phyloP scores from a whole-genome alignment of 192 early-diverging fungal genomes.

The Coemansia sp. region DNA sequence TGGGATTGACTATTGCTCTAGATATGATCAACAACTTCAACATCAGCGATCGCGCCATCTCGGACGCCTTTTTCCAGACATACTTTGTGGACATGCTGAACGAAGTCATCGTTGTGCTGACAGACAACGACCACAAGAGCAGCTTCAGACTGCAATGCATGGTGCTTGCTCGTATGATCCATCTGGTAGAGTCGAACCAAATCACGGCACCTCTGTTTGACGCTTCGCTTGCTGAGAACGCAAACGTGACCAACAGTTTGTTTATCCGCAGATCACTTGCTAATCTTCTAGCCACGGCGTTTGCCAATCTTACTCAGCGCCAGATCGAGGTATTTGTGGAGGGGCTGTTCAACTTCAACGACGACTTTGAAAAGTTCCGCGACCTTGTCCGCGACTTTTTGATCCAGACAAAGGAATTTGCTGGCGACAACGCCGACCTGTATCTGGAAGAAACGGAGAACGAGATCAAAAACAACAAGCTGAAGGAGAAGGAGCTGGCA shows the following conservation, averaged over 20 bases:
- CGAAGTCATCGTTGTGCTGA: slow-evolving; percentile 96
- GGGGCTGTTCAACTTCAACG: slow-evolving; percentile 84
- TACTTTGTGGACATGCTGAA: slow-evolving; percentile 92
- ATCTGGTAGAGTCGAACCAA: slow-evolving; percentile 76
- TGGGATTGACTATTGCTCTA: slow-evolving; percentile 82
- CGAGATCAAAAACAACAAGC: slow-evolving; percentile 75
- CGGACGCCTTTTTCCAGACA: slow-evolving; percentile 87
- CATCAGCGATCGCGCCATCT: slow-evolving; percentile 68
- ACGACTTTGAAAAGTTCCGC: slow-evolving; percentile 86
- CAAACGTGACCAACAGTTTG: slow-evolving; percentile 75
- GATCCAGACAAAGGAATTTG: slow-evolving; percentile 93
- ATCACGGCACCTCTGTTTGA: slow-evolving; percentile 90
- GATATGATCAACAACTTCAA: slow-evolving; percentile 90
- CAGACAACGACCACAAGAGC: slow-evolving; percentile 96
- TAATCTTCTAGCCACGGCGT: slow-evolving; percentile 81
- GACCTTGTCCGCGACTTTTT: slow-evolving; percentile 94
- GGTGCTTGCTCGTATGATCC: slow-evolving; percentile 90
- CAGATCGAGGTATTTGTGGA: slow-evolving; percentile 88
- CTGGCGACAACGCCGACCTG: slow-evolving; percentile 81
- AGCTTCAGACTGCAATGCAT: slow-evolving; percentile 93
- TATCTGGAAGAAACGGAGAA: slow-evolving; percentile 91
- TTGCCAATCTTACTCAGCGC: slow-evolving; percentile 85
- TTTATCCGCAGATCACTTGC: slow-evolving; percentile 86
- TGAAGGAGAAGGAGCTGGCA: slow-evolving; percentile 80
- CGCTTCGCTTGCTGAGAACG: slow-evolving; percentile 68